phyloP scores from a whole-genome alignment of 73 alveolate genomes.

The Paramecium sonneborni region DNA sequence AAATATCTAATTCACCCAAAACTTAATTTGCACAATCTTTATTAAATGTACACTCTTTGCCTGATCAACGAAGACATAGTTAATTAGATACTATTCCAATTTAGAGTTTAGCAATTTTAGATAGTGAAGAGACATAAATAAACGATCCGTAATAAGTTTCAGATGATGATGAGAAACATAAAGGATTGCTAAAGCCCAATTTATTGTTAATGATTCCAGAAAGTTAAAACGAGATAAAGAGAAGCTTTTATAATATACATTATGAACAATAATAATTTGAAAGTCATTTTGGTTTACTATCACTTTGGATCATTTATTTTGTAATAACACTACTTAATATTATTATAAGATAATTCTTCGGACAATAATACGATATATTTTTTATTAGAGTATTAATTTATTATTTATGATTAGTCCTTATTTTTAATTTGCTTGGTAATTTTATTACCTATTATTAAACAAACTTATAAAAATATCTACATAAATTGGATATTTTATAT shows the following conservation, averaged over 20 bases:
- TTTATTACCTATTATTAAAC: background rate
- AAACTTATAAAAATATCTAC: background rate
- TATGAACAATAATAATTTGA: background rate
- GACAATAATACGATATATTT: background rate
- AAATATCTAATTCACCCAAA: background rate
- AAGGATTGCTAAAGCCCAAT: background rate
- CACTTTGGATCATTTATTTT: constrained; percentile 23
- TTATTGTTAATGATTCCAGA: background rate
- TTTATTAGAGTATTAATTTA: background rate
- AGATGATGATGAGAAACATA: background rate
- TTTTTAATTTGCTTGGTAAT: background rate
- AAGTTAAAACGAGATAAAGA: background rate
- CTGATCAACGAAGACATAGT: background rate
- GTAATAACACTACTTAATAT: background rate
- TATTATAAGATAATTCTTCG: constrained; percentile 19
- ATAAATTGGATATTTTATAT: background rate
- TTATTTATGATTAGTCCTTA: background rate
- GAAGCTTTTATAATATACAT: background rate
- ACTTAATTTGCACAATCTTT: background rate
- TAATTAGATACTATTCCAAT: constrained; percentile 23
- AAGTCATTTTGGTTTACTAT: background rate
- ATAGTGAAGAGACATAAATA: background rate
- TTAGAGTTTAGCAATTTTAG: background rate
- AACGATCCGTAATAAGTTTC: background rate
- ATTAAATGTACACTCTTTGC: background rate